Conservation (phyloP, 2,329 filamentous ascomycete genomes). For the Fusarium sacchari region DNA sequence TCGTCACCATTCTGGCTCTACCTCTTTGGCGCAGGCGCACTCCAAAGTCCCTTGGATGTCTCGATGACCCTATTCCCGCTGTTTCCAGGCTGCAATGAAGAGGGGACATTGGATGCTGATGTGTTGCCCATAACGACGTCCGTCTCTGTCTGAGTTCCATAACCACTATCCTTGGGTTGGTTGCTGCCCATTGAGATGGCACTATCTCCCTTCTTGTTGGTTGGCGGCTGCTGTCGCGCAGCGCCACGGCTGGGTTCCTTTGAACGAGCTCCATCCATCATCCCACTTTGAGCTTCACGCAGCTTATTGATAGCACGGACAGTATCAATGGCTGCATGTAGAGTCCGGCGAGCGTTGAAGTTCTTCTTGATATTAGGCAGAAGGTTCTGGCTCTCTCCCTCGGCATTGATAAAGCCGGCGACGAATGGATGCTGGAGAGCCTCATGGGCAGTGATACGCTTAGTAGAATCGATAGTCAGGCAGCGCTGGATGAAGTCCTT, state of each 20-base stretch:
- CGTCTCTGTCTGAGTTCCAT: slow-evolving; percentile 54
- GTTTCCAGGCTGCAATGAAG: slow-evolving; percentile 64
- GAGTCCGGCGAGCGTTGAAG: slow-evolving; percentile 75
- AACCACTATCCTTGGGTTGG: slow-evolving; percentile 59
- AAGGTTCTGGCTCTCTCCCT: slow-evolving; percentile 67
- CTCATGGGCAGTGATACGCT: slow-evolving; percentile 91
- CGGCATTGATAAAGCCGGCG: slow-evolving; percentile 60
- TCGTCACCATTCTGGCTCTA: slow-evolving; percentile 20
- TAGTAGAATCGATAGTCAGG: slow-evolving; percentile 86
- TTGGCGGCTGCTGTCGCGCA: slow-evolving; percentile 27
- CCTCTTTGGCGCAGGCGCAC: slow-evolving; percentile 45
- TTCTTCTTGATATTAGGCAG: slow-evolving; percentile 78
- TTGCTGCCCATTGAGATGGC: slow-evolving; percentile 52
- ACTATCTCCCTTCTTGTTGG: slow-evolving; percentile 56
- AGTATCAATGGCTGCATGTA: slow-evolving; percentile 77
- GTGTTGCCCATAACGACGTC: slow-evolving; percentile 61
- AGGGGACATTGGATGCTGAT: slow-evolving; percentile 52
- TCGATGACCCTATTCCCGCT: slow-evolving; percentile 68
- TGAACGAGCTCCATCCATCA: slow-evolving; percentile 70
- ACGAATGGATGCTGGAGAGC: slow-evolving; percentile 75
- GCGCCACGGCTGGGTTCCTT: slow-evolving; percentile 58
- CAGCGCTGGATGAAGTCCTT: slow-evolving; percentile 94
- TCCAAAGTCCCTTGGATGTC: slow-evolving; percentile 73
- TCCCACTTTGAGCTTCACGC: slow-evolving; percentile 68
- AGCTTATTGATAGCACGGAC: slow-evolving; percentile 78